Base-by-base conservation (phyloP, 495 filamentous ascomycete species). In the Sabuloglossum arenarium region DNA sequence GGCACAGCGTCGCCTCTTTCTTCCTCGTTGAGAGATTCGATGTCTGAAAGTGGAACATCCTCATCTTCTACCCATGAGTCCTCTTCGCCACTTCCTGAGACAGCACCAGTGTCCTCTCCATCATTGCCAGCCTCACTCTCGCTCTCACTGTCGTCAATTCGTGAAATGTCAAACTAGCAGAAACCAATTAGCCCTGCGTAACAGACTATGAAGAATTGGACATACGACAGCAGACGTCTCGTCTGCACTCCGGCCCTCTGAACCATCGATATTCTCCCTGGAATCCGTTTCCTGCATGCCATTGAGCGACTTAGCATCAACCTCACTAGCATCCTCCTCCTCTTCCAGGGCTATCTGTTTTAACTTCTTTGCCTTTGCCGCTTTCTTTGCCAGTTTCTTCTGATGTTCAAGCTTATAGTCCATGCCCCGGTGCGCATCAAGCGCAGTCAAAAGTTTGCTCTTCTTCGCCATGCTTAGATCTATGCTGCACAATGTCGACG, bases 1-100 rank as follows among this genome's bases (percentile, higher is more conserved):
- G 88, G 84, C 53, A 91, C 75, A 8, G 94, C 70, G 62, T 95
- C 90, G 63, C 84, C 87, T 61, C 80, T 82, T 58, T 91, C 86
- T 62, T 85, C 84, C 25, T 81, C 82, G 32, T 81, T 79, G 23
- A 94, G 75, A 31, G 82, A 80, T 61, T 80, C 79, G 55, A 87
- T 74, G 64, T 94, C 87, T 32, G 88, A 90, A 45, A 94, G 75
- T 6, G 89, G 84, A 49, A 93, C 88, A 50, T 87, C 86, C 31
- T 81, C 79, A 47, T 80, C 78, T n/a, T 70, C 69, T 23, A 63
- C 62, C 10, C 62, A 63, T 34, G 61, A 62, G 9, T 59, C 61
- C 3, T 59, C 59, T 24, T 57, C 62, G 27, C 75, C 75, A 0
- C 74, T 77, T 21, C 45, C 50, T 28, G 19, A 31, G n/a, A 31